Base-by-base conservation (phyloP, 257 asterid genomes). In the Datura wrightii region DNA sequence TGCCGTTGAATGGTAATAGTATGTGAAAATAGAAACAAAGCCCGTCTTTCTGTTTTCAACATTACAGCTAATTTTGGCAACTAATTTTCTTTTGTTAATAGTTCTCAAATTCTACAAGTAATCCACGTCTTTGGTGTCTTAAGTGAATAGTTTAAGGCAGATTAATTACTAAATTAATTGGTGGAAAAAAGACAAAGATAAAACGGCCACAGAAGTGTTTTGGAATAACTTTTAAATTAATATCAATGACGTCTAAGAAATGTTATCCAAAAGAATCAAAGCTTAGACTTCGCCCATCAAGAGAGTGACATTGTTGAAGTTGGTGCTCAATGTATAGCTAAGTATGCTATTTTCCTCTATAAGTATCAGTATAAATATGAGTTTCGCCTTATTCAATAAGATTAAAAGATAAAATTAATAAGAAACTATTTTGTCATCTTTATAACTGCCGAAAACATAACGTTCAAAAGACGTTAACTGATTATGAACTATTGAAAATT, bases 281-380 rank as follows among this genome's bases (percentile, higher is more conserved):
- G 46, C 31, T 76, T 50, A 76, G 81, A 76, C 62, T 76, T 13
- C 13, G 15, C 62, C 13, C 62, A 24, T 76, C 62, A 5, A 10
- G 44, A 76, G 60, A 76, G 60, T 74, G 42, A 74, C 81, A 74
- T 74, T 24, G 42, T 76, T 76, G 81, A 76, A 76, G 62, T 76
- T 76, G 7, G 24, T 50, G 60, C 44, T 50, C 39, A 31, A 48
- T 50, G 13, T 24, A 2, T 76, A 9, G 56, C 39, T 71, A 10
- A 15, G 56, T 71, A 3, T 42, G 55, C 79, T 8, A 18, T 71
- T 71, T 69, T 8, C 15, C 14, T 69, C 16, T 71, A 18, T n/a
- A 18, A 42, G 39, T 71, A 8, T 44, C 39, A 71, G 37, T n/a
- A n/a, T 10, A 41, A 42, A 18, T 74, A 74, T 48, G 80, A 74